Percentiles rank a stretch among this genome's conserved stretches.
Conservation (phyloP, 2,329 filamentous ascomycete species). For the Phialocephala subalpina region DNA sequence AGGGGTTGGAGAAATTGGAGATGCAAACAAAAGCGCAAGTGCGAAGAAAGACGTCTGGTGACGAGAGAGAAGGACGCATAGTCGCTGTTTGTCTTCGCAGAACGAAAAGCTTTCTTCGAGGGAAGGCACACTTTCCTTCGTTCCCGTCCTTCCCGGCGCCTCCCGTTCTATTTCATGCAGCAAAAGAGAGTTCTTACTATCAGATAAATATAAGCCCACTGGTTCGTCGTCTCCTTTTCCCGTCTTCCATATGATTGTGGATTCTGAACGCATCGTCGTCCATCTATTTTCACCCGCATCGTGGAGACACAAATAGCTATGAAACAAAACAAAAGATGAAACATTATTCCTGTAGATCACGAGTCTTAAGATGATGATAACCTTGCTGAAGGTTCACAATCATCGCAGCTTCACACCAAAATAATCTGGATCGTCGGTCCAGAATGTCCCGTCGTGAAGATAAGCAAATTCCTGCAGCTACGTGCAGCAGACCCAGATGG, state of each 20-base stretch:
- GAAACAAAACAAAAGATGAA: conserved; percentile 5
- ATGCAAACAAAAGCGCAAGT: neutral
- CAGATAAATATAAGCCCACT: no score
- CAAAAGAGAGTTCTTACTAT: no score
- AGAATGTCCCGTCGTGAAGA: neutral
- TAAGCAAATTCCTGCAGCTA: neutral
- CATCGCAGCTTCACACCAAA: neutral
- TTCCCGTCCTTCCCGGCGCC: no score
- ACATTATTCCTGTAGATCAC: neutral
- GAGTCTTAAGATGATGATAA: neutral
- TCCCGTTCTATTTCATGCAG: no score
- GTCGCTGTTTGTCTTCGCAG: no score
- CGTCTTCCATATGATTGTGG: no score
- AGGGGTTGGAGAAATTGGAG: neutral
- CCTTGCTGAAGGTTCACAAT: neutral
- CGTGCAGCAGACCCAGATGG: neutral
- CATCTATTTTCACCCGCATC: neutral
- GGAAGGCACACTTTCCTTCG: no score
- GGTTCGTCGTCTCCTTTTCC: no score
- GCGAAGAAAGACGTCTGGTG: neutral
- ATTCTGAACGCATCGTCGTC: neutral
- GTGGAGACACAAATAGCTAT: conserved; percentile 1
- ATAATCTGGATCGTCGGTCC: neutral
- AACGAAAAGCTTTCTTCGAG: no score
- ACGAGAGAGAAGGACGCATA: no score